Conservation (phyloP, 2,329 filamentous ascomycete genomes). For the Blumeria hordei region DNA sequence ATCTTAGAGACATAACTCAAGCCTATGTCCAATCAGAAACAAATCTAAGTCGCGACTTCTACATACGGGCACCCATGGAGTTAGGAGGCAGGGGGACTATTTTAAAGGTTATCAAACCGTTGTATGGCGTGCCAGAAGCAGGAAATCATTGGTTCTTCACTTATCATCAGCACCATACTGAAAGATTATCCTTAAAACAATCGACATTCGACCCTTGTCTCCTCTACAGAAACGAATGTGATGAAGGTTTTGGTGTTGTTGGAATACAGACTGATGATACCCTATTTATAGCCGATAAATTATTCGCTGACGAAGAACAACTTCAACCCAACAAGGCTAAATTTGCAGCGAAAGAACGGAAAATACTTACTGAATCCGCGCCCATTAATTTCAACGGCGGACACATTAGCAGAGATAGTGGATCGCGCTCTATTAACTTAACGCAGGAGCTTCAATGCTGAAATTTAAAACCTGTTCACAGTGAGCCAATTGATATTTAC, state of each 20-base stretch:
- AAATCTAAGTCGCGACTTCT: conserved; percentile 3
- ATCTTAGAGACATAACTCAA: conserved; percentile 4
- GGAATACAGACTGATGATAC: conserved; percentile 5
- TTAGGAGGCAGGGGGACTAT: not conserved
- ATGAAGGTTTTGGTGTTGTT: conserved; percentile 2
- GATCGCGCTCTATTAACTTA: too few species aligned
- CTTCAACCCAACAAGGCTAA: conserved; percentile 1
- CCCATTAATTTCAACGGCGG: not conserved
- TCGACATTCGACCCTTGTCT: conserved; percentile 3
- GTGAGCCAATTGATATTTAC: too few species aligned
- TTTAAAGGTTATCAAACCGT: conserved; percentile 3
- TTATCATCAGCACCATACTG: conserved; percentile 1
- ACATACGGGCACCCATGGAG: conserved; percentile 1
- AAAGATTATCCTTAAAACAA: conserved; percentile 1
- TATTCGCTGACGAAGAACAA: conserved; percentile 1
- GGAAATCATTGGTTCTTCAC: conserved; percentile 4
- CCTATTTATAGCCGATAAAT: conserved; percentile 2
- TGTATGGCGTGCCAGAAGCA: conserved; percentile 4
- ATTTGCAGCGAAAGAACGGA: conserved; percentile 1
- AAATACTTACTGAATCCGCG: not conserved
- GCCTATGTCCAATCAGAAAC: conserved; percentile 3
- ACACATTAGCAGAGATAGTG: not conserved
- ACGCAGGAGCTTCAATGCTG: too few species aligned
- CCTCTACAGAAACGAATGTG: not conserved
- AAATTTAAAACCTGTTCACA: too few species aligned